phyloP scores from a whole-genome alignment of 352 stramenopile genomes.

The Pythium pectinolyticum region DNA sequence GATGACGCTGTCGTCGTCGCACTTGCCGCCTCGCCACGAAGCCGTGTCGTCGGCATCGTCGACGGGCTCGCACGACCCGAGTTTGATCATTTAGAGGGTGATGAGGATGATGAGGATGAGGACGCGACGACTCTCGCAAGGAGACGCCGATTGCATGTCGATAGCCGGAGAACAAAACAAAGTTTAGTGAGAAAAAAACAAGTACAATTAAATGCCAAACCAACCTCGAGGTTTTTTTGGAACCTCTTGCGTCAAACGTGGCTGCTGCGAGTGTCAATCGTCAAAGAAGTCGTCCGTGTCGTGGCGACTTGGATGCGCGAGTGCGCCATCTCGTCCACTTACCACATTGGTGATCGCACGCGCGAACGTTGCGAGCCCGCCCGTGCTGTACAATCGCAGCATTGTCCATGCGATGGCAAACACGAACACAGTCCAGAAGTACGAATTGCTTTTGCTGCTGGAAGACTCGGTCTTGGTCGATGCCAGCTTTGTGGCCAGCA shows the following conservation, averaged over 20 bases:
- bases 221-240: not conserved
- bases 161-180: too few relatives aligned
- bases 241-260: too few relatives aligned
- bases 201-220: constrained; percentile 28
- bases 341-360: constrained; percentile 3
- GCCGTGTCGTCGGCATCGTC: constrained; percentile 23
- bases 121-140: not conserved
- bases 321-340: not conserved
- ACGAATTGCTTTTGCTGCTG: constrained; percentile 38
- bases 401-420: constrained; percentile 68
- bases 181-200: constrained; percentile 25
- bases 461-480: constrained; percentile 18
- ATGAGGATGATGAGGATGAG: not conserved
- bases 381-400: constrained; percentile 67
- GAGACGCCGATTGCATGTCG: constrained; percentile 22
- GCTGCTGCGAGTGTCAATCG: constrained; percentile 39
- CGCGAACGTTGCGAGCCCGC: constrained; percentile 40
- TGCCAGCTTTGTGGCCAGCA: constrained; percentile 57
- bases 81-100: constrained; percentile 31
- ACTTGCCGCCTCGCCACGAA: constrained; percentile 25
- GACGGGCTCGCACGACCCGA: constrained; percentile 25
- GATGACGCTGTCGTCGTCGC: constrained; percentile 18
- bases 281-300: constrained; percentile 51
- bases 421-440: constrained; percentile 56
- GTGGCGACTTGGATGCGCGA: constrained; percentile 3